Base-by-base conservation (phyloP, 345 rosid species). In the Lenwebbia sp. region DNA sequence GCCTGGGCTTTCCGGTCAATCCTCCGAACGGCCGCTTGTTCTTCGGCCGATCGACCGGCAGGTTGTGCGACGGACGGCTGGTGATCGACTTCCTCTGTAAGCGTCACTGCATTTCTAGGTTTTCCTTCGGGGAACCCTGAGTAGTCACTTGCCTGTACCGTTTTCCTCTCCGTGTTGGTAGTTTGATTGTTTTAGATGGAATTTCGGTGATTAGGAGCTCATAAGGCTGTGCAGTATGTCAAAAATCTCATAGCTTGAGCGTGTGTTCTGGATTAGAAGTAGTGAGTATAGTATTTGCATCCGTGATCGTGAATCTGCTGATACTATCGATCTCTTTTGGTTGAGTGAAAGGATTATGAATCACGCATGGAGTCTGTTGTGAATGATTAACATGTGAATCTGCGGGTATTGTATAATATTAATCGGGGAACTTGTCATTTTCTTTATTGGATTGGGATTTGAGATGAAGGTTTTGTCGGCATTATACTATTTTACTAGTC, bases 51-150 rank as follows among this genome's bases (percentile, higher is more conserved):
- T 92, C 97, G 70, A 94, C 98, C 26, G 99, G 99, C 49, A 83
- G 99, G 28, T 86, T 96, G 60, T 95, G 95, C 26, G 98, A 96
- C 47, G 99, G 99, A n/a, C 93, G 99, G 33, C 95, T 96, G 62
- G 57, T 95, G 44, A 90, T 95, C 88, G 99, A 96, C 90, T 90
- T 96, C 88, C 96, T 96, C 82, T 93, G 98, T 96, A 89, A 89
- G 98, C 91, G 14, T 4, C 37, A 41, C 33, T 17, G 14, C 33
- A 70, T 83, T 17, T 44, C 40, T 70, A 37, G 21, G 47, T 3
- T 44, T 4, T 10, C 47, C 26, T 6, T 37, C 0, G 26, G 13
- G 81, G 47, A 19, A 8, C 81, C 2, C 47, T 21, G 47, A 5
- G 81, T 37, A 37, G 81, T 70, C 81, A 37, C 81, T 28, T 10